Evolutionary conservation across 768 basidiomycete genomes (phyloP).

Genomic region (Tylopilus plumbeoviolaceoides): DNA sequence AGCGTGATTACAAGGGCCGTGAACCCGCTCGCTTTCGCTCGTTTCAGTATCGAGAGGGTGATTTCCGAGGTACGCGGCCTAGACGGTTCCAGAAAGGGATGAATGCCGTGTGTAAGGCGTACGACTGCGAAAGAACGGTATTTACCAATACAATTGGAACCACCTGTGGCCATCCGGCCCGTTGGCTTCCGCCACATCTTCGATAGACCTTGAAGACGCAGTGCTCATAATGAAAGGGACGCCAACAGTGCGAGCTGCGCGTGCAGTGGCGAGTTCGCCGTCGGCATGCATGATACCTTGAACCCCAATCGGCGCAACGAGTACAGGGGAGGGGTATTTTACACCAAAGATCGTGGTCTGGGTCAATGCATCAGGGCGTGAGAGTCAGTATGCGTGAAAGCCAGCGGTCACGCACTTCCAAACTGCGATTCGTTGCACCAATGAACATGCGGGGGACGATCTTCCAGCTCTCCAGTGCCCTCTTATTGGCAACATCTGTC

Average conservation of each 20-base stretch:
- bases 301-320: slow-evolving; percentile 75
- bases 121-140: neutral
- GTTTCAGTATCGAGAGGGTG: slow-evolving; percentile 58
- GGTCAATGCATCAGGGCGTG: neutral
- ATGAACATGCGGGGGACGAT: slow-evolving; percentile 82
- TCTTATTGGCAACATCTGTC: slow-evolving; percentile 65
- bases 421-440: slow-evolving; percentile 49
- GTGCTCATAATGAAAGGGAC: slow-evolving; percentile 76
- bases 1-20: slow-evolving; percentile 73
- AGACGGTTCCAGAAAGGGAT: neutral
- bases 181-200: slow-evolving; percentile 72
- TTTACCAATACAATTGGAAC: slow-evolving; percentile 81
- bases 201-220: slow-evolving; percentile 67
- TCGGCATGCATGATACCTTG: slow-evolving; percentile 70
- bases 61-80: slow-evolving; percentile 64
- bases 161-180: slow-evolving; percentile 60
- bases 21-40: slow-evolving; percentile 65
- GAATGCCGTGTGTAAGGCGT: neutral
- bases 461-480: slow-evolving; percentile 59
- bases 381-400: neutral
- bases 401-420: slow-evolving; percentile 46
- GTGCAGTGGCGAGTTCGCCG: slow-evolving; percentile 67
- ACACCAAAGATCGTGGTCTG: slow-evolving; percentile 73
- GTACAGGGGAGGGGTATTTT: slow-evolving; percentile 54
- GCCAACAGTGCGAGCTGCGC: slow-evolving; percentile 56